Conservation (phyloP, 1,284 basidiomycete genomes). For the Pterulicium gracile region DNA sequence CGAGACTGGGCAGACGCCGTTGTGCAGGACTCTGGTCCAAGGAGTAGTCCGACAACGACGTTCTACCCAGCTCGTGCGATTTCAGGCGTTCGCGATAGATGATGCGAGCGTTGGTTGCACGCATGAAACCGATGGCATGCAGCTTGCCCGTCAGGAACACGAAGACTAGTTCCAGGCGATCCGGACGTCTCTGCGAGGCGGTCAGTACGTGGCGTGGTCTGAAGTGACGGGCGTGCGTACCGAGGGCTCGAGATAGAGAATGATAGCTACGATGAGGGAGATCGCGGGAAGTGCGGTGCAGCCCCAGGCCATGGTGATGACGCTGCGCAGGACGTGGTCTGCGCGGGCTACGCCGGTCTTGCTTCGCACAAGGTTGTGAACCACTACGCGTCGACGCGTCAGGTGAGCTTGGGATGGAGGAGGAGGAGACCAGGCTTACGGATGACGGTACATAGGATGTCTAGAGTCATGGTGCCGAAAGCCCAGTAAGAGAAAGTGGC, state of each 20-base stretch:
- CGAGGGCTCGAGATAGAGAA: constrained; percentile 26
- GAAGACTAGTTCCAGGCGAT: constrained; percentile 37
- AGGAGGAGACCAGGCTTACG: constrained; percentile 18
- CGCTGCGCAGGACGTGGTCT: constrained; percentile 29
- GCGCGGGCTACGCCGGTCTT: constrained; percentile 30
- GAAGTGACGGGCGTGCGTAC: constrained; percentile 16
- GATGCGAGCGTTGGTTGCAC: constrained; percentile 32
- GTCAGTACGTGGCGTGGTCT: constrained; percentile 1
- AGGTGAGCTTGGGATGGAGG: constrained; percentile 2
- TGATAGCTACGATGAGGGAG: constrained; percentile 30
- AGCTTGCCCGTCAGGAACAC: constrained; percentile 38
- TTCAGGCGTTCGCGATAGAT: constrained; percentile 28
- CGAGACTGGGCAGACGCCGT: too few relatives aligned
- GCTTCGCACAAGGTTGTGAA: constrained; percentile 28
- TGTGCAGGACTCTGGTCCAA: too few relatives aligned
- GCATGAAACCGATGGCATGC: constrained; percentile 35
- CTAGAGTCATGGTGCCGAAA: constrained; percentile 25
- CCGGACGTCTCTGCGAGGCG: constrained; percentile 10
- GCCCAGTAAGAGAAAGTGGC: constrained; percentile 33
- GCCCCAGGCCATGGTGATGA: constrained; percentile 37
- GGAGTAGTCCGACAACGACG: constrained; percentile 25
- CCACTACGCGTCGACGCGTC: constrained; percentile 21
- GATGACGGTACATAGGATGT: constrained; percentile 28
- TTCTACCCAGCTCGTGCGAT: constrained; percentile 26
- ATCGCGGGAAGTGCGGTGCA: constrained; percentile 33